Percentiles rank a stretch among this genome's conserved stretches.
These are phyloP conservation scores for Aspergillus spinulosporus DNA, from an alignment of 2,329 filamentous ascomycete species.

Conservation along the genomic window DNA sequence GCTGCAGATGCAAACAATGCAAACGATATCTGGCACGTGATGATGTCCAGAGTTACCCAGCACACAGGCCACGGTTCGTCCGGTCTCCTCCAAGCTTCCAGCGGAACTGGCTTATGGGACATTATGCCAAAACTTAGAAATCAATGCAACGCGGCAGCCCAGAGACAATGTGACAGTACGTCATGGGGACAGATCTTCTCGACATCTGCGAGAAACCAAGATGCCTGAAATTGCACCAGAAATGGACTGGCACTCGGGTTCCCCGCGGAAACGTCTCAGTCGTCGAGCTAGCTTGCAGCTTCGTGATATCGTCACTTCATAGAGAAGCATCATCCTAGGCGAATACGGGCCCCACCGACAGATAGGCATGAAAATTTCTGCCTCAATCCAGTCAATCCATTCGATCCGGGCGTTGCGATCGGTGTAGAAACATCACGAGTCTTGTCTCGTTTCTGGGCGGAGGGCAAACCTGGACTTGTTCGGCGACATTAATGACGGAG, in stretches of 20 bases:
- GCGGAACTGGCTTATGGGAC: neutral
- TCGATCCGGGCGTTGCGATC: neutral
- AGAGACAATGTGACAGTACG: neutral
- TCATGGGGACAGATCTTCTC: neutral
- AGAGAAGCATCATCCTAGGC: neutral
- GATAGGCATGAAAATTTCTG: constrained; percentile 19
- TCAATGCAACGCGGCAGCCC: neutral
- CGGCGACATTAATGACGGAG: neutral
- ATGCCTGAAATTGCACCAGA: neutral
- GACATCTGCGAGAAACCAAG: neutral
- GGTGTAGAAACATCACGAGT: neutral
- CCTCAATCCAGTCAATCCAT: constrained; percentile 2
- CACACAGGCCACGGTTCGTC: neutral
- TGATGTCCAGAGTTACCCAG: neutral
- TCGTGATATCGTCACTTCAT: neutral
- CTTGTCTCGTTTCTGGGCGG: neutral
- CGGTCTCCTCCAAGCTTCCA: neutral
- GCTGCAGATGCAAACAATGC: constrained; percentile 17
- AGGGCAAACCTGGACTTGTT: neutral
- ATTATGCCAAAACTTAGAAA: neutral
- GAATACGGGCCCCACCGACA: neutral
- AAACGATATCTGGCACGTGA: constrained; percentile 13
- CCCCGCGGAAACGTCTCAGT: neutral
- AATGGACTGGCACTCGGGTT: neutral
- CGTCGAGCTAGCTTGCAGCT: neutral